Base-by-base conservation (phyloP, 371 early-diverging fungal genomes). In the Syncephalis fuscata region DNA sequence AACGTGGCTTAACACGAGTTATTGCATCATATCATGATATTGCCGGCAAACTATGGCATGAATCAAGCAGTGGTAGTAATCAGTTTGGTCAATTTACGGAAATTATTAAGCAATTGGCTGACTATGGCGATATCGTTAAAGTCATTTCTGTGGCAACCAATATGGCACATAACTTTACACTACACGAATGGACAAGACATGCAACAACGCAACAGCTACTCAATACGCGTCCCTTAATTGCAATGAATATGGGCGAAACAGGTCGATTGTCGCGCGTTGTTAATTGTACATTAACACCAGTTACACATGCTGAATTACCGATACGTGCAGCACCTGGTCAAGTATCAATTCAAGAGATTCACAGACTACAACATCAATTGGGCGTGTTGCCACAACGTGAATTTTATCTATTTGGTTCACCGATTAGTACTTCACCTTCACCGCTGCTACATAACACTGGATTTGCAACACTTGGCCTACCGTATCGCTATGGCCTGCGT, bases 271-370 rank as follows among this genome's bases (percentile, higher is more conserved):
- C 92, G 2, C 82, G 95, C 40, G 81, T 85, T 1, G 60, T 88
- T 40, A 92, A 92, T 62, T 69, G 72, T 11, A 78, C 73, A 52
- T 54, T 93, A 48, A 92, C 97, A 1, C 97, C 97, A 1, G 88
- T 92, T 17, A 94, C 92, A 0, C 97, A 97, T 58, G 70, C 80
- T 24, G 57, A 67, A 17, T 59, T 94, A 32, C 77, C 88, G 2
- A 60, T 65, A 2, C 73, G 76, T 38, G 94, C 97, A 1, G 97
- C 97, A 1, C 92, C 94, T 9, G 97, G 97, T 24, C 95, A 97
- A 63, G 71, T 97, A 20, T 75, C 85, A n/a, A 68, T 90, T 2
- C 61, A 61, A 17, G 78, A 92, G 55, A 89, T 97, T 52, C 65
- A 84, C 55, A 58, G 67, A 38, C 73, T 82, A 0, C 78, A 86